Conservation (phyloP, 1,284 basidiomycete genomes). For the Boletus semigastroideus region DNA sequence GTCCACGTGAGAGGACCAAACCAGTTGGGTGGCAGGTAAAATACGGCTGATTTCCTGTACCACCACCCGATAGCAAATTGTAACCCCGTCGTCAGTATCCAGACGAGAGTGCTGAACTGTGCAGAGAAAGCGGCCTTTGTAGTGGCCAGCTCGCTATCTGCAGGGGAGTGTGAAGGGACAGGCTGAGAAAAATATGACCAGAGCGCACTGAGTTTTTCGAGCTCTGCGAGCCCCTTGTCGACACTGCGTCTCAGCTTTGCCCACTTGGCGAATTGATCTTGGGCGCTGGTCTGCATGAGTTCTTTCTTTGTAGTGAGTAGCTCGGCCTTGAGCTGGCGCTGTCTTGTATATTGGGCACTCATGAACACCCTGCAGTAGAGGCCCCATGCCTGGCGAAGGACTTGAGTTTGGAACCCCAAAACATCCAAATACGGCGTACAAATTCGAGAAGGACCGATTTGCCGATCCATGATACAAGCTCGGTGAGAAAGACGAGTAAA, state of each 20-base stretch:
- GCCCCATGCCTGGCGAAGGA: slow-evolving; percentile 56
- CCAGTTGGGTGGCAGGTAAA: slow-evolving; percentile 89
- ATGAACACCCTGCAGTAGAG: slow-evolving; percentile 69
- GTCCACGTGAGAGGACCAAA: slow-evolving; percentile 83
- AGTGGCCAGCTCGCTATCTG: slow-evolving; percentile 71
- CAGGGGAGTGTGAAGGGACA: slow-evolving; percentile 3
- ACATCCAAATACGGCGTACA: slow-evolving; percentile 49
- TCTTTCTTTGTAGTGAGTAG: slow-evolving; percentile 83
- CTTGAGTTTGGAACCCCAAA: background rate
- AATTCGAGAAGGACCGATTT: slow-evolving; percentile 76
- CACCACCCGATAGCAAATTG: slow-evolving; percentile 86
- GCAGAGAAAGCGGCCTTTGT: slow-evolving; percentile 68
- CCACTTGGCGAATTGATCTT: slow-evolving; percentile 99
- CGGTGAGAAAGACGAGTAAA: slow-evolving; percentile 74
- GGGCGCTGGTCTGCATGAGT: slow-evolving; percentile 86
- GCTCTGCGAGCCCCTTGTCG: slow-evolving; percentile 89
- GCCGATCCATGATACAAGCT: slow-evolving; percentile 86
- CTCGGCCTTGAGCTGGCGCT: slow-evolving; percentile 72
- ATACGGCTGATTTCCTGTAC: slow-evolving; percentile 86
- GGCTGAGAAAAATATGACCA: slow-evolving; percentile 36
- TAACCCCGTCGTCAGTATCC: slow-evolving; percentile 81
- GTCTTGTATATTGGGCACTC: slow-evolving; percentile 50
- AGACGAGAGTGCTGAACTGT: slow-evolving; percentile 74
- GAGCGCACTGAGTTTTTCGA: slow-evolving; percentile 90
- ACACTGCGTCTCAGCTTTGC: slow-evolving; percentile 89